Conservation (phyloP, 306 rosid genomes). For the Begonia fuchsioides region DNA sequence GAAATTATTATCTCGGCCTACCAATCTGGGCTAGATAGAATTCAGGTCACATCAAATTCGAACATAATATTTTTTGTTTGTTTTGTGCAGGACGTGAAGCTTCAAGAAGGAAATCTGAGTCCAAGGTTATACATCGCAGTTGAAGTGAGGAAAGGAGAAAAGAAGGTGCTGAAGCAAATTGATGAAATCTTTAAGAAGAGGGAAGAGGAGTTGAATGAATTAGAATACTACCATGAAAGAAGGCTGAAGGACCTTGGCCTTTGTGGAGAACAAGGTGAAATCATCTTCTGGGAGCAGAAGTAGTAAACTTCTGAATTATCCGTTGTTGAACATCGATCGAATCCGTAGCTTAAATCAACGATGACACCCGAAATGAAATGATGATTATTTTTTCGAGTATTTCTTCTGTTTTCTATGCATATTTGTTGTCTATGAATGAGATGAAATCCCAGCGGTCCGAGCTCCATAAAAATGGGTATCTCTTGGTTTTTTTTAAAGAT, state of each 20-base stretch:
- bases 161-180: slow-evolving; percentile 62
- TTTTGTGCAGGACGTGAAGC: slow-evolving; percentile 56
- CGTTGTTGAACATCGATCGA: too few species aligned
- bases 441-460: too few species aligned
- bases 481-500: neutral
- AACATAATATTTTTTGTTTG: too few species aligned
- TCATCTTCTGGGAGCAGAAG: slow-evolving; percentile 55
- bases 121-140: slow-evolving; percentile 68
- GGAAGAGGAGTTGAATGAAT: slow-evolving; percentile 42
- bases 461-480: neutral
- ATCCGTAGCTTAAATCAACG: too few species aligned
- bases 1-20: too few species aligned
- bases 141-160: slow-evolving; percentile 82
- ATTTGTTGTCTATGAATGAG: too few species aligned
- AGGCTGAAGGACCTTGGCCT: slow-evolving; percentile 96
- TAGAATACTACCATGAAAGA: slow-evolving; percentile 84
- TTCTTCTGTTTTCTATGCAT: neutral
- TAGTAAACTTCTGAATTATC: neutral
- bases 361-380: too few species aligned
- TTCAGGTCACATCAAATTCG: too few species aligned
- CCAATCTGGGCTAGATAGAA: too few species aligned
- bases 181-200: slow-evolving; percentile 51
- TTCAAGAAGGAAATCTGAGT: slow-evolving; percentile 42
- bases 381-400: neutral
- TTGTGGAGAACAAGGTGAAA: slow-evolving; percentile 77